phyloP scores from a whole-genome alignment of 495 filamentous ascomycete species.

The Daldinia caldariorum region DNA sequence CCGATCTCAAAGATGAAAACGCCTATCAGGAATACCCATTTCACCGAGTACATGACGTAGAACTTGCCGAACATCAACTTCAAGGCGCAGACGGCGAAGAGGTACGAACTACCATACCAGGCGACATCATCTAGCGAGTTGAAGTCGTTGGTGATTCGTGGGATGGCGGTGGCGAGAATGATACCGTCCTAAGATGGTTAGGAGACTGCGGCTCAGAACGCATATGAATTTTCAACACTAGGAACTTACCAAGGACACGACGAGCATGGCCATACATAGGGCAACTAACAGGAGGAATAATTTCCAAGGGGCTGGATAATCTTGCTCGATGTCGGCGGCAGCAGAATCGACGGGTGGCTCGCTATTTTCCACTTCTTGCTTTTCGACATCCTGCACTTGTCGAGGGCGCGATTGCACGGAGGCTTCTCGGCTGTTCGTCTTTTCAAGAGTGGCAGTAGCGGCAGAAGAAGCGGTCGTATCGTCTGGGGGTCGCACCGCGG shows the following conservation, averaged over 20 bases:
- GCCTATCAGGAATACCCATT: slow-evolving; percentile 55
- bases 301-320: slow-evolving; percentile 36
- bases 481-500: slow-evolving; percentile 6
- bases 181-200: slow-evolving; percentile 31
- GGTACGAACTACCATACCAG: slow-evolving; percentile 65
- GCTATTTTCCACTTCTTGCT: slow-evolving; percentile 19
- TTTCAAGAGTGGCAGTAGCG: slow-evolving; percentile 12
- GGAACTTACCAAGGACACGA: slow-evolving; percentile 58
- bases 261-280: slow-evolving; percentile 30
- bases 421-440: slow-evolving; percentile 15
- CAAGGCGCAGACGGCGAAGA: slow-evolving; percentile 55
- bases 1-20: slow-evolving; percentile 59
- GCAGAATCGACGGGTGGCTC: slow-evolving; percentile 5
- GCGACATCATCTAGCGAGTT: slow-evolving; percentile 57
- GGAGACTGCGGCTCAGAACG: neutral
- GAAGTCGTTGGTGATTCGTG: slow-evolving; percentile 57
- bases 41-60: slow-evolving; percentile 58
- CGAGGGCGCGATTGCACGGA: slow-evolving; percentile 17
- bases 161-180: slow-evolving; percentile 56
- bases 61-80: slow-evolving; percentile 60
- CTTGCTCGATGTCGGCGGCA: slow-evolving; percentile 15
- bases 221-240: neutral
- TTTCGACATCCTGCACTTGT: slow-evolving; percentile 13
- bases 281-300: slow-evolving; percentile 31
- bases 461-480: slow-evolving; percentile 12